phyloP scores from a whole-genome alignment of 768 basidiomycete genomes.

The Kwoniella dendrophila region DNA sequence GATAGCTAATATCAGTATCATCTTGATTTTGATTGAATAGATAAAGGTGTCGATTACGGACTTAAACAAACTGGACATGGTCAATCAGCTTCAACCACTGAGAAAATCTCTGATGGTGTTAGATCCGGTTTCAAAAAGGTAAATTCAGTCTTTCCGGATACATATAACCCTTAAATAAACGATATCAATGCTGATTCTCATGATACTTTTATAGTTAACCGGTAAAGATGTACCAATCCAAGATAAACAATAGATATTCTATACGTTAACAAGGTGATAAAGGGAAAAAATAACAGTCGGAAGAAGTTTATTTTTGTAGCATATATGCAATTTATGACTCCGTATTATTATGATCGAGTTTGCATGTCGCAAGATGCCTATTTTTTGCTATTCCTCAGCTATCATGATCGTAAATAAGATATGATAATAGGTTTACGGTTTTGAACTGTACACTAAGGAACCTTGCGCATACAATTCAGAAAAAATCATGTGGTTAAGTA shows the following conservation, averaged over 20 bases:
- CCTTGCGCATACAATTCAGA: too few relatives aligned
- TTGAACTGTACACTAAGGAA: too few relatives aligned
- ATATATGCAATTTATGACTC: too few relatives aligned
- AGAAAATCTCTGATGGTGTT: constrained; percentile 45
- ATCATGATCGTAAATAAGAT: too few relatives aligned
- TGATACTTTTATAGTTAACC: constrained; percentile 19
- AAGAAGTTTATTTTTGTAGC: constrained; percentile 8
- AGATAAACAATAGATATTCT: constrained; percentile 26
- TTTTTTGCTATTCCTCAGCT: too few relatives aligned
- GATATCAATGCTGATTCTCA: background rate
- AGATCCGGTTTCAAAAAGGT: constrained; percentile 39
- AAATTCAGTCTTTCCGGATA: background rate
- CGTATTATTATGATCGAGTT: too few relatives aligned
- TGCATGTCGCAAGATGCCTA: too few relatives aligned
- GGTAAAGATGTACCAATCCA: constrained; percentile 35
- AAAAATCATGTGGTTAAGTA: too few relatives aligned
- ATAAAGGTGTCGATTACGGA: constrained; percentile 27
- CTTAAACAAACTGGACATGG: constrained; percentile 29
- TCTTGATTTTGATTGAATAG: background rate
- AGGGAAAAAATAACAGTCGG: background rate
- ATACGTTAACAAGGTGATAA: background rate
- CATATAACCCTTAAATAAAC: background rate
- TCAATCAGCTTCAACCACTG: constrained; percentile 30
- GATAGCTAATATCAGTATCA: too few relatives aligned
- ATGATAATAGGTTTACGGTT: too few relatives aligned